Evolutionary conservation across 2,329 filamentous ascomycete species (phyloP), one percentile per base, ranked within the genome.

Genomic region (Epichloe brachyelytri): DNA sequence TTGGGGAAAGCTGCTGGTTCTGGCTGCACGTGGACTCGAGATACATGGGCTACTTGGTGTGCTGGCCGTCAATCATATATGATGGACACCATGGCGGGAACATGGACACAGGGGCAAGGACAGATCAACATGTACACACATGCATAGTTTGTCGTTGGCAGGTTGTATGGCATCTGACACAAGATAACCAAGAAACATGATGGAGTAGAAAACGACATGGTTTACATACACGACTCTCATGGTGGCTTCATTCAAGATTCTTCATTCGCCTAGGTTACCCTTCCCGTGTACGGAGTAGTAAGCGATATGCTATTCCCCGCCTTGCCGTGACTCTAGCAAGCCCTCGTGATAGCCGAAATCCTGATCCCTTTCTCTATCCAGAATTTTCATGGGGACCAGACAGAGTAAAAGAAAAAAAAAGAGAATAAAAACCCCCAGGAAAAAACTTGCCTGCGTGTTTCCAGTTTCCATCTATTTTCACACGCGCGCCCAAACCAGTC

Each of bases 391-490:
- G 38, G 43, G 40, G 46, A 33, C 40, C 41, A 43, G 45, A 26
- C 12, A 19, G 34, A 48, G n/a, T 30, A 1, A 10, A 30, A 10
- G 22, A 10, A 30, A 5, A 30, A 3, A 10, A 30, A 7, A 8
- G 2, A 8, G 5, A 8, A 26, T 4, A 11, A 30, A 1, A 30
- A 8, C 5, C 22, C 22, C 8, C 15, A 36, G 33, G 30, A 39
- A 4, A 20, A 15, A 43, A 43, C 22, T 30, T n/a, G 43, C 41
- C 33, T 11, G 39, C 41, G 37, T 45, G 20, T 19, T 40, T 22
- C 33, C 36, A 5, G n/a, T 33, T 26, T 49, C 52, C 41, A 14
- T 40, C 41, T 54, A 51, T 54, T 36, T 49, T 49, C 46, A 36
- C 48, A 47, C 43, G 33, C 44, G 7, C 33, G 26, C 26, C 26